Evolutionary conservation across 495 filamentous ascomycete genomes (phyloP), one percentile per base, ranked within the genome.

Genomic region (Hyaloscypha hepaticicola): DNA sequence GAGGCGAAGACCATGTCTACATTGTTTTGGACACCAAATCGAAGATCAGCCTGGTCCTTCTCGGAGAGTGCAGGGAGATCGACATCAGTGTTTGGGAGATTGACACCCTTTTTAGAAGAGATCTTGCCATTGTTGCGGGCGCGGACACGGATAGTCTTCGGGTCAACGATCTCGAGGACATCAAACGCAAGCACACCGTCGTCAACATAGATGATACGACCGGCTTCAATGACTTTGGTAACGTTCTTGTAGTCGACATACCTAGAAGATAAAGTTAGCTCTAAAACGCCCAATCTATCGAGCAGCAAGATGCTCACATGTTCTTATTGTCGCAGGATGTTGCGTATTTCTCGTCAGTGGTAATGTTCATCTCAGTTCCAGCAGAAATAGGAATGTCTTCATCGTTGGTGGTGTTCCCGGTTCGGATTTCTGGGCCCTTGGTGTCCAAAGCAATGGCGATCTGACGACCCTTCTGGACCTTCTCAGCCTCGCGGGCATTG

Each of bases 191-290:
- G 88, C 60, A 98, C 92, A 73, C 95, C 95, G 71, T 99, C 95
- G 72, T 99, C 95, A 67, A 99, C 96, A 79, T 96, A 99, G 83
- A 99, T 96, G 76, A 90, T 88, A 72, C 94, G 93, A 72, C 96
- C 96, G n/a, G 84, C 79, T 68, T 88, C 76, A 76, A 99, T 98
- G 72, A 99, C 93, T 80, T 93, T 96, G 80, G 95, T 97, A 83
- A 99, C 97, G 84, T 99, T 99, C 87, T 93, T 94, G 81, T 99
- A 99, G 82, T 99, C 95, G 72, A 99, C 90, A 70, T 92, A 96
- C 92, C 93, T 97, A 66, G 55, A 60, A 52, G 19, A 22, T 45
- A 19, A 50, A 6, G 22, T 53, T 53, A 53, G 50, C 4, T 27
- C 19, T 53, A 45, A 29, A 2, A 6, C 12, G 21, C 26, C 56